Evolutionary conservation across 306 rosid species (phyloP).

Genomic region (Arachis stenosperma): DNA sequence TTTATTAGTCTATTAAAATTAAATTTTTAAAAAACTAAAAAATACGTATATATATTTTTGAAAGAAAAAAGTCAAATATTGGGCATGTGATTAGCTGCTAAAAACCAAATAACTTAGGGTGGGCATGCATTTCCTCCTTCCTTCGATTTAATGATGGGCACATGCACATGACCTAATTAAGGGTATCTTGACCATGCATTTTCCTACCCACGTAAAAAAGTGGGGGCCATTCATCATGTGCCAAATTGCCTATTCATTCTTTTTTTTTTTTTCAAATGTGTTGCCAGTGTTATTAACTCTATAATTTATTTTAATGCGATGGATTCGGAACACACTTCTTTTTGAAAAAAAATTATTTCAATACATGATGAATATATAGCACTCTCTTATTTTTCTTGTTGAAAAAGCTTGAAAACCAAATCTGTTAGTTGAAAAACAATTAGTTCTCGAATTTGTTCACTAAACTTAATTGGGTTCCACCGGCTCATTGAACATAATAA

Average conservation of each 20-base stretch:
- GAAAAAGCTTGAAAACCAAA: too few relatives aligned
- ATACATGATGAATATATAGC: too few relatives aligned
- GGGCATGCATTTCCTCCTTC: neutral
- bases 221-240: constrained; percentile 14
- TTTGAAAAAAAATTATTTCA: too few relatives aligned
- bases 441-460: too few relatives aligned
- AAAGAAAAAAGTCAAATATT: neutral
- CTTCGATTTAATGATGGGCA: constrained; percentile 4
- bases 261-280: neutral
- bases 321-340: too few relatives aligned
- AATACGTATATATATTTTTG: too few relatives aligned
- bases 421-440: too few relatives aligned
- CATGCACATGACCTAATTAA: constrained; percentile 32
- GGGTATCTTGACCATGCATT: constrained; percentile 8
- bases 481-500: too few relatives aligned
- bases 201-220: neutral
- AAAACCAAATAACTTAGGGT: neutral
- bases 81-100: constrained; percentile 9
- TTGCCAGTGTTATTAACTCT: neutral
- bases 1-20: too few relatives aligned
- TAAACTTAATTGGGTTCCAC: too few relatives aligned
- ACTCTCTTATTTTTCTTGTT: too few relatives aligned
- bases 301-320: neutral
- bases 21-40: too few relatives aligned
- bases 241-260: neutral